phyloP scores from a whole-genome alignment of 2,329 filamentous ascomycete genomes.

The Ascocoryne sarcoides region DNA sequence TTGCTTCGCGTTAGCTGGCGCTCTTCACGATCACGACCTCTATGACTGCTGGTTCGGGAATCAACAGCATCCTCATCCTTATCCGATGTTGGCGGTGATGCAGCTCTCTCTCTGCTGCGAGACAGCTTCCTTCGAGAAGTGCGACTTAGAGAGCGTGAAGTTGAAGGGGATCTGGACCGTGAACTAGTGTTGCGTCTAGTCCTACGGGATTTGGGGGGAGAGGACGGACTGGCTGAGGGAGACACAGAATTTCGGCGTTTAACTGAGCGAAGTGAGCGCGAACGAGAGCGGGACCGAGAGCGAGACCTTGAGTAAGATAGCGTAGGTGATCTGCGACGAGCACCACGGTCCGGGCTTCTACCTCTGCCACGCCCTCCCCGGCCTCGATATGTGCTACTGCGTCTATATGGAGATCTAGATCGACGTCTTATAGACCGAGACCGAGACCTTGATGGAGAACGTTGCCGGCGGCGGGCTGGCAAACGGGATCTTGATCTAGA shows the following conservation, averaged over 20 bases:
- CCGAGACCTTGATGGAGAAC: slow-evolving; percentile 25
- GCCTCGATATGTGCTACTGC: slow-evolving; percentile 20
- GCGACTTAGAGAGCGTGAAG: slow-evolving; percentile 22
- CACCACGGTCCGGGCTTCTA: slow-evolving; percentile 26
- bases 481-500: slow-evolving; percentile 25
- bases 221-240: slow-evolving; percentile 23
- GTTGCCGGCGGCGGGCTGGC: slow-evolving; percentile 21
- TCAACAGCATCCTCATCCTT: slow-evolving; percentile 15
- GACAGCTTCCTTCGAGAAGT: slow-evolving; percentile 15
- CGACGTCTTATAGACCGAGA: slow-evolving; percentile 25
- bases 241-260: slow-evolving; percentile 27
- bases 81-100: slow-evolving; percentile 18
- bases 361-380: slow-evolving; percentile 23
- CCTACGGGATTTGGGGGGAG: slow-evolving; percentile 22
- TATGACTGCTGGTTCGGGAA: slow-evolving; percentile 16
- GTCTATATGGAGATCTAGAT: slow-evolving; percentile 25
- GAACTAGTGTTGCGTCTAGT: slow-evolving; percentile 26
- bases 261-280: slow-evolving; percentile 15
- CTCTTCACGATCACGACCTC: slow-evolving; percentile 24
- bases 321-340: slow-evolving; percentile 23
- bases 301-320: slow-evolving; percentile 16
- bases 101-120: slow-evolving; percentile 14
- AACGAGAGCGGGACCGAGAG: slow-evolving; percentile 13
- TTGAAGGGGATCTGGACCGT: slow-evolving; percentile 21
- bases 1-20: slow-evolving; percentile 28